Percentiles rank a stretch among this genome's conserved stretches.
Evolutionary conservation across 1,284 basidiomycete genomes (phyloP).

Genomic region (Ceratorhiza oryzae-sativae): DNA sequence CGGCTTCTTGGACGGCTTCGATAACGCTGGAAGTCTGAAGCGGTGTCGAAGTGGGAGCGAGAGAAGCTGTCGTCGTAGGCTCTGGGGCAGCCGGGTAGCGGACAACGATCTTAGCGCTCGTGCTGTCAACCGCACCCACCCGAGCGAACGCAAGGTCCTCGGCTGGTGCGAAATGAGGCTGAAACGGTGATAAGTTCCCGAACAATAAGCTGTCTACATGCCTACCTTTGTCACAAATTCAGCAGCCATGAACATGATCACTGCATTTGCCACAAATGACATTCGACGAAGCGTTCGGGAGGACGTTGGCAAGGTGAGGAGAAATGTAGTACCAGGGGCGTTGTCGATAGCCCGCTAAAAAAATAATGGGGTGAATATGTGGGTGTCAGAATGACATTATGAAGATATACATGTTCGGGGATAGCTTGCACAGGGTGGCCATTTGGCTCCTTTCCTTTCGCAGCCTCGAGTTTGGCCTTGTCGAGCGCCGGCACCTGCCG

Average conservation of each 20-base stretch:
- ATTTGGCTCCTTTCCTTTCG: constrained; percentile 20
- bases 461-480: constrained; percentile 25
- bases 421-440: constrained; percentile 6
- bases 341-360: constrained; percentile 32
- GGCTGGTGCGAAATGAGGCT: constrained; percentile 63
- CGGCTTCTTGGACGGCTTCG: constrained; percentile 28
- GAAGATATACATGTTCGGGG: constrained; percentile 6
- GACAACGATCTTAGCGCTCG: constrained; percentile 66
- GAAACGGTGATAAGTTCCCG: constrained; percentile 44
- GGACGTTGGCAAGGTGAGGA: constrained; percentile 41
- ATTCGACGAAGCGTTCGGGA: constrained; percentile 33
- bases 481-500: constrained; percentile 29
- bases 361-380: background rate
- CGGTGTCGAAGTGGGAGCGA: constrained; percentile 8
- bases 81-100: constrained; percentile 58
- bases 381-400: too few species aligned
- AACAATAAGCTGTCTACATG: background rate
- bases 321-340: constrained; percentile 38
- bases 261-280: constrained; percentile 57
- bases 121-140: constrained; percentile 71
- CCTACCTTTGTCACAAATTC: constrained; percentile 56
- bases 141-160: constrained; percentile 66
- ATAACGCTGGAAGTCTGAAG: too few species aligned
- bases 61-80: background rate
- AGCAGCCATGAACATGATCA: constrained; percentile 58